These are phyloP conservation scores for Debaryomyces coudertii DNA, from an alignment of 1,139 yeast species.

Conservation along the genomic window DNA sequence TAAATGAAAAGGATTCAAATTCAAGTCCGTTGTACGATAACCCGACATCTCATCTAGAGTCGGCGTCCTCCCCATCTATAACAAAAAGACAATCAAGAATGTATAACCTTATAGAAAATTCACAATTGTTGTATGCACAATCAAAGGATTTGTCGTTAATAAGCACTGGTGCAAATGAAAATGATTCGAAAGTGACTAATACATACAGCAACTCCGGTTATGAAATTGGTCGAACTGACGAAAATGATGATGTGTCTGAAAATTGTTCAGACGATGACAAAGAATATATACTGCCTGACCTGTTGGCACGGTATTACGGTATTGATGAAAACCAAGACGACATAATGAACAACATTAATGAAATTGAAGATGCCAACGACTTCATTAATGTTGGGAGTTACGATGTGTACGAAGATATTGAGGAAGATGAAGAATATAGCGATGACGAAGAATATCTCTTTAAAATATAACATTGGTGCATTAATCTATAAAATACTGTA, in stretches of 20 bases:
- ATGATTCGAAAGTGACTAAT: conserved; percentile 2
- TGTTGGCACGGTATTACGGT: conserved; percentile 39
- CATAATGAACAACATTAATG: conserved; percentile 20
- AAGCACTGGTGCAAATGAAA: background rate
- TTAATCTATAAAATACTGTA: conserved; percentile 2
- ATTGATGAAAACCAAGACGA: conserved; percentile 24
- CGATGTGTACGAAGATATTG: conserved; percentile 22
- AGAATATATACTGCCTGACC: conserved; percentile 49
- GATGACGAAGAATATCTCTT: conserved; percentile 41
- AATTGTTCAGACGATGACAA: conserved; percentile 28
- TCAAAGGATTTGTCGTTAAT: conserved; percentile 21
- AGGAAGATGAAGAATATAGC: conserved; percentile 17
- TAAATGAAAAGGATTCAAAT: conserved; percentile 14
- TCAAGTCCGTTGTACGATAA: background rate
- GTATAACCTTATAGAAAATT: conserved; percentile 40
- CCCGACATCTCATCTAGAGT: background rate
- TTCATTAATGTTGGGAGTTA: conserved; percentile 26
- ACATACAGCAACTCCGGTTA: background rate
- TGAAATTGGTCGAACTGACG: background rate
- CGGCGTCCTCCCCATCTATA: background rate
- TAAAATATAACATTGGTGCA: conserved; percentile 19
- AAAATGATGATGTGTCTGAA: conserved; percentile 20
- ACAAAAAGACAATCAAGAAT: conserved; percentile 28
- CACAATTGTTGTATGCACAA: conserved; percentile 42
- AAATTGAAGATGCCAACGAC: conserved; percentile 24